phyloP scores from a whole-genome alignment of 805 yeast genomes.

The Ascoidea tarda region DNA sequence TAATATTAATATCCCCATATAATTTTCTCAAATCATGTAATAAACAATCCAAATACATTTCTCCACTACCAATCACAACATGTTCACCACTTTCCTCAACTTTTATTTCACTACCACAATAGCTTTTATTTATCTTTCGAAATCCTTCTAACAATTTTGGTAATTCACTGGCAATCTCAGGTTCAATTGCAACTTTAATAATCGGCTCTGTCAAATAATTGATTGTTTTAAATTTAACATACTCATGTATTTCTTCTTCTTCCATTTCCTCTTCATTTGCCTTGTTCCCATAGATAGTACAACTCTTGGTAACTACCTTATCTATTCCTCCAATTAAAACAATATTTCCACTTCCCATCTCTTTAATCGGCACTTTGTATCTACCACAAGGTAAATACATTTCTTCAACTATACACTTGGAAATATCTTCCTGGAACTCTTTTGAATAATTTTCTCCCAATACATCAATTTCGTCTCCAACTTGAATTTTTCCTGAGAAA shows the following conservation, averaged over 20 bases:
- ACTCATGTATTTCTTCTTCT: background rate
- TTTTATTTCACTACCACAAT: constrained; percentile 50
- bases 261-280: constrained; percentile 12
- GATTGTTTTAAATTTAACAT: constrained; percentile 24
- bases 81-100: constrained; percentile 89
- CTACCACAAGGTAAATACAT: constrained; percentile 55
- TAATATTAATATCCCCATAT: constrained; percentile 50
- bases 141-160: constrained; percentile 64
- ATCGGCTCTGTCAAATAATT: constrained; percentile 40
- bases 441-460: constrained; percentile 38
- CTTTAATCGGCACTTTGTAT: constrained; percentile 40
- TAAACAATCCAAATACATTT: constrained; percentile 71
- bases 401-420: constrained; percentile 22
- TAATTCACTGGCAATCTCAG: constrained; percentile 62
- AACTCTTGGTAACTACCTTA: constrained; percentile 39
- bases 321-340: constrained; percentile 57
- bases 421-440: constrained; percentile 37
- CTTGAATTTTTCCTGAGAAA: constrained; percentile 39
- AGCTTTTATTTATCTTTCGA: constrained; percentile 43
- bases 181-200: constrained; percentile 74
- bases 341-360: constrained; percentile 50
- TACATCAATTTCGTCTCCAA: constrained; percentile 33
- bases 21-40: constrained; percentile 59
- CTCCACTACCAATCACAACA: constrained; percentile 72
- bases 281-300: constrained; percentile 30